Base-by-base conservation (phyloP, 805 yeast species). In the Ogataea allantospora region DNA sequence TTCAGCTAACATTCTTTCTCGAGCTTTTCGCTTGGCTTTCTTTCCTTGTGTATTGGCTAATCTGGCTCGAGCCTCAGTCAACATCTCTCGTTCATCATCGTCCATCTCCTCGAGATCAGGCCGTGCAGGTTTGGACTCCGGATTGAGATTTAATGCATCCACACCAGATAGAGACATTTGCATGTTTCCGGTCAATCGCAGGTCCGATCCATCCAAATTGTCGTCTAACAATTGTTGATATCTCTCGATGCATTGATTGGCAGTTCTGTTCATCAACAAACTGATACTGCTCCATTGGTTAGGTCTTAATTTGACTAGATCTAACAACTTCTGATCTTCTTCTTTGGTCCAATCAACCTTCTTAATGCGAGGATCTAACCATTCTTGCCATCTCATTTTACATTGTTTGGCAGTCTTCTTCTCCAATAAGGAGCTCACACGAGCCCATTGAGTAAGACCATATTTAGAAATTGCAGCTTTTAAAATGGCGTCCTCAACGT, bases 231-330 rank as follows among this genome's bases (percentile, higher is more conserved):
- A 66, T 46, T 68, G 71, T 55, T 86, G 95, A 56, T 88, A 91
- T 39, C 97, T 66, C 47, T 88, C 95, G 7, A 87, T 77, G 60
- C 95, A 87, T 42, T 83, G 84, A 10, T 86, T 80, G 0, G 96
- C 91, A 0, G 97, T 86, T 42, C 97, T 67, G 0, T 89, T 88
- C 58, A 89, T 66, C 7, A 80, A 59, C 6, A 85, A 77, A 1
- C 95, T 83, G n/a, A 93, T 85, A 1, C 93, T 78, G 30, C 95
- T 74, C 99, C 99, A 91, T 62, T 89, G 97, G 45, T 89, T 88
- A 1, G 98, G 97, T 48, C 89, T 64, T 22, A 79, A 60, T 48
- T 77, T 74, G 0, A 85, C 88, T 42, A 88, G 53, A 22, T 74
- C 70, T 40, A 88, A 58, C 31, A 91, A 66, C 54, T 75, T 74